Percentiles rank a stretch among this genome's conserved stretches.
phyloP scores from a whole-genome alignment of 176 grass and related monocot genomes.

The Zizania latifolia region DNA sequence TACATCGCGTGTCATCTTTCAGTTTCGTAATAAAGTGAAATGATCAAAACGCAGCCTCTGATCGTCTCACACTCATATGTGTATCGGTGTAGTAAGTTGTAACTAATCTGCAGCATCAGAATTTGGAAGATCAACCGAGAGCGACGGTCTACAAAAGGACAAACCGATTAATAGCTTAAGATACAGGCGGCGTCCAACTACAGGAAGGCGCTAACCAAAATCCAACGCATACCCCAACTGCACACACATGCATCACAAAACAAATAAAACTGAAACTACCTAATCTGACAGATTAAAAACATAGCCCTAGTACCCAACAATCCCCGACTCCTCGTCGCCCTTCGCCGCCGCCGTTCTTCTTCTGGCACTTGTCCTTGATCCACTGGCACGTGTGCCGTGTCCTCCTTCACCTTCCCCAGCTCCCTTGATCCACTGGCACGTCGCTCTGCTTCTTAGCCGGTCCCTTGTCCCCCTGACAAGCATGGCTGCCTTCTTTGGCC shows the following conservation, averaged over 20 bases:
- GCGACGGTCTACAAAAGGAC: background rate
- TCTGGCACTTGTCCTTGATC: conserved; percentile 82
- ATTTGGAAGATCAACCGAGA: background rate
- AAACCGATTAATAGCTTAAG: conserved; percentile 10
- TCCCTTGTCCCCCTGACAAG: too few relatives aligned
- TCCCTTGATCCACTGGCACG: conserved; percentile 75
- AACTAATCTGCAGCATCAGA: too few relatives aligned
- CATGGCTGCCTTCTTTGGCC: too few relatives aligned
- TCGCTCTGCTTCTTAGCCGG: conserved; percentile 36
- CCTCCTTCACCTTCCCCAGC: conserved; percentile 81
- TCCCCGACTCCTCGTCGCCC: background rate
- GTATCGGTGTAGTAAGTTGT: too few relatives aligned
- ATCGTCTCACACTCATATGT: too few relatives aligned
- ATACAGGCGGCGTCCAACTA: background rate
- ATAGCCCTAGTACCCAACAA: conserved; percentile 6
- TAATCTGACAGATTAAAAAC: background rate
- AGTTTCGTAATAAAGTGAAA: background rate
- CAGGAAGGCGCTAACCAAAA: background rate
- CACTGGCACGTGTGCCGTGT: conserved; percentile 63
- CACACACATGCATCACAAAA: background rate
- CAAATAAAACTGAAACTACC: background rate
- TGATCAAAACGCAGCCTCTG: background rate
- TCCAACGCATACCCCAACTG: background rate
- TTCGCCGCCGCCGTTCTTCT: conserved; percentile 36
- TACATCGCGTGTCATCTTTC: too few relatives aligned